phyloP scores from a whole-genome alignment of 2,329 filamentous ascomycete genomes.

The Phyllosticta paracitricarpa region DNA sequence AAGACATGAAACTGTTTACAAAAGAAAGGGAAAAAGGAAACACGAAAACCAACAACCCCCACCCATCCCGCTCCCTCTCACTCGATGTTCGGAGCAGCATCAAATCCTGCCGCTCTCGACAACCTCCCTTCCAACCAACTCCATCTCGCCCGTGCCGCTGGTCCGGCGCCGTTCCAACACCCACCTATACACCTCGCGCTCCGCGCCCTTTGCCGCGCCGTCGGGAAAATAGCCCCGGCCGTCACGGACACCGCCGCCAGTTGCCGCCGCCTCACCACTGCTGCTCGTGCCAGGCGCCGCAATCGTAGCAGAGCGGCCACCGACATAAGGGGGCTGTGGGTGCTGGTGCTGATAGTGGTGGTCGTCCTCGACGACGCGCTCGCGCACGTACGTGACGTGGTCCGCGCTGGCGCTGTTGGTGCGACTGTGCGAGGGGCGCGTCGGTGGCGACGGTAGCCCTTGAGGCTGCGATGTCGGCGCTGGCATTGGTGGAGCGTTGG shows the following conservation, averaged over 20 bases:
- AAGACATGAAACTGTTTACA: neutral
- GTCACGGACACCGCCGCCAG: constrained; percentile 23
- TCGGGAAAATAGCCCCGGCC: constrained; percentile 12
- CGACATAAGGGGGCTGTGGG: neutral
- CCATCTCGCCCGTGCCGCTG: constrained; percentile 53
- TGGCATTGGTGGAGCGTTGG: neutral
- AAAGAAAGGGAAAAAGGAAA: neutral
- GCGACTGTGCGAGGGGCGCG: constrained; percentile 18
- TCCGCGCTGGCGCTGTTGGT: constrained; percentile 47
- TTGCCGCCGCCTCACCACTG: constrained; percentile 41
- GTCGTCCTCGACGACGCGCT: constrained; percentile 16
- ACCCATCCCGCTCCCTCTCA: no score
- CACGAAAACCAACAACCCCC: neutral
- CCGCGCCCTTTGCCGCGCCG: neutral
- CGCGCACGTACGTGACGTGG: constrained; percentile 58
- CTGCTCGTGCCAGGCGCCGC: neutral
- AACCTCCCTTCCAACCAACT: constrained; percentile 55
- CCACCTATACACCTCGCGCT: constrained; percentile 35
- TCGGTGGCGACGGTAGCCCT: neutral
- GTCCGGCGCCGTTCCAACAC: constrained; percentile 59
- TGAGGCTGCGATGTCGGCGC: neutral
- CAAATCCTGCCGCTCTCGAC: constrained; percentile 44
- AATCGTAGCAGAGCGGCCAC: neutral
- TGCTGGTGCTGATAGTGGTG: neutral
- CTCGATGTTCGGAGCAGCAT: neutral